Conservation (phyloP, 768 basidiomycete species). For the Zangia roseola region DNA sequence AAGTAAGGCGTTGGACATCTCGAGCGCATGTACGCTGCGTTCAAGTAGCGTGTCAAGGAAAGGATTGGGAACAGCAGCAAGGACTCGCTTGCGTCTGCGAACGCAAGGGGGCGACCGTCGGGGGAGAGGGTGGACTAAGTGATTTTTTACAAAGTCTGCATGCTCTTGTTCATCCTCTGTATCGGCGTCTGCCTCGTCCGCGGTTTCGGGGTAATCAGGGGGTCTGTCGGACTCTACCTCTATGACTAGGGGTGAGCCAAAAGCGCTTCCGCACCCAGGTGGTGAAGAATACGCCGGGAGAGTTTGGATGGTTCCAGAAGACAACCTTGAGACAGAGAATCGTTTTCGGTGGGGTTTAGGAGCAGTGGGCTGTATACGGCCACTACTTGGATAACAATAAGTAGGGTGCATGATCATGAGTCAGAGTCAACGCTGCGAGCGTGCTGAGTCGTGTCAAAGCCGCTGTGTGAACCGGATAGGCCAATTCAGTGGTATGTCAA, state of each 20-base stretch:
- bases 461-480: conserved; percentile 13
- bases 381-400: conserved; percentile 7
- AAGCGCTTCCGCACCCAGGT: conserved; percentile 19
- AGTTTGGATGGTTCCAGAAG: conserved; percentile 63
- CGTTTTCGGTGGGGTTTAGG: conserved; percentile 54
- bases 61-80: conserved; percentile 41
- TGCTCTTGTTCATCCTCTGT: conserved; percentile 40
- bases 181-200: conserved; percentile 75
- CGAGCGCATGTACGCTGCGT: conserved; percentile 80
- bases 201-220: conserved; percentile 75
- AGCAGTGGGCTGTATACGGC: conserved; percentile 29
- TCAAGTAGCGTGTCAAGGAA: conserved; percentile 77
- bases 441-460: conserved; percentile 8
- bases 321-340: conserved; percentile 53
- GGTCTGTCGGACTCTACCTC: conserved; percentile 54
- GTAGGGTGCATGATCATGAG: conserved; percentile 19
- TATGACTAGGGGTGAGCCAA: conserved; percentile 19
- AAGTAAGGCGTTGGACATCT: conserved; percentile 79
- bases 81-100: conserved; percentile 29
- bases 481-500: conserved; percentile 2
- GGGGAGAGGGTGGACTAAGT: conserved; percentile 34
- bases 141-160: conserved; percentile 22
- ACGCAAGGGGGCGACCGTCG: conserved; percentile 26
- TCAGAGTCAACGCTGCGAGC: background rate
- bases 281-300: conserved; percentile 63